Percentiles rank a stretch among this genome's conserved stretches.
Evolutionary conservation across 148 eudicot genomes (phyloP).

Genomic region (Rhododendron vialii): DNA sequence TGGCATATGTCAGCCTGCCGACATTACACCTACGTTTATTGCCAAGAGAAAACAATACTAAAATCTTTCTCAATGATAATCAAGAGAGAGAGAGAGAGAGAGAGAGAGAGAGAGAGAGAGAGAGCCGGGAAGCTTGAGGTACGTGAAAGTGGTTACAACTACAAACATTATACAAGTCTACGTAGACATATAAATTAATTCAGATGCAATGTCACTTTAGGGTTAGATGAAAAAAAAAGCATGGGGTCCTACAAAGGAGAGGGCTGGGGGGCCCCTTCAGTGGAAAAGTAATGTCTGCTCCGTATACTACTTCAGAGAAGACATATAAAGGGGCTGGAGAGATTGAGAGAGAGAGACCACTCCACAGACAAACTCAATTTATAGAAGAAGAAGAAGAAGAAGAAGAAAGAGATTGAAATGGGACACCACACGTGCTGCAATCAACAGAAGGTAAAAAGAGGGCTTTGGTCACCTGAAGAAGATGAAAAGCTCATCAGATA

Average conservation of each 20-base stretch:
- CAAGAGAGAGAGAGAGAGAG: background rate
- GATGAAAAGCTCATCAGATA: slow-evolving; percentile 82
- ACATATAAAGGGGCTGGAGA: background rate
- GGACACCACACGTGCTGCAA: slow-evolving; percentile 95
- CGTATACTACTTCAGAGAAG: background rate
- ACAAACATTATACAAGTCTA: slow-evolving; percentile 15
- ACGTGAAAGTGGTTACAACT: slow-evolving; percentile 30
- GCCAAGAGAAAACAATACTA: background rate
- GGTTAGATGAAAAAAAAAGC: slow-evolving; percentile 33
- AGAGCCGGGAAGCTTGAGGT: background rate
- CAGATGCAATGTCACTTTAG: slow-evolving; percentile 36
- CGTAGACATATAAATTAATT: slow-evolving; percentile 26
- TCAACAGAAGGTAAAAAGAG: slow-evolving; percentile 96
- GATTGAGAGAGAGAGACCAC: background rate
- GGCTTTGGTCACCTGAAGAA: slow-evolving; percentile 92
- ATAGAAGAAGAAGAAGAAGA: background rate
- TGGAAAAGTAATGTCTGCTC: slow-evolving; percentile 3
- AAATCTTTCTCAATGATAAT: background rate
- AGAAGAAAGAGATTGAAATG: slow-evolving; percentile 25
- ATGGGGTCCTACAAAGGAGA: slow-evolving; percentile 11
- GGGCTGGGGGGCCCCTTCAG: background rate
- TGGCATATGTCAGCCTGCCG: background rate
- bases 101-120: background rate
- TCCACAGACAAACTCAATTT: background rate
- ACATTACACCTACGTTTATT: background rate